Base-by-base conservation (phyloP, 2,329 filamentous ascomycete species). In the Ceratocystiopsis sp. region DNA sequence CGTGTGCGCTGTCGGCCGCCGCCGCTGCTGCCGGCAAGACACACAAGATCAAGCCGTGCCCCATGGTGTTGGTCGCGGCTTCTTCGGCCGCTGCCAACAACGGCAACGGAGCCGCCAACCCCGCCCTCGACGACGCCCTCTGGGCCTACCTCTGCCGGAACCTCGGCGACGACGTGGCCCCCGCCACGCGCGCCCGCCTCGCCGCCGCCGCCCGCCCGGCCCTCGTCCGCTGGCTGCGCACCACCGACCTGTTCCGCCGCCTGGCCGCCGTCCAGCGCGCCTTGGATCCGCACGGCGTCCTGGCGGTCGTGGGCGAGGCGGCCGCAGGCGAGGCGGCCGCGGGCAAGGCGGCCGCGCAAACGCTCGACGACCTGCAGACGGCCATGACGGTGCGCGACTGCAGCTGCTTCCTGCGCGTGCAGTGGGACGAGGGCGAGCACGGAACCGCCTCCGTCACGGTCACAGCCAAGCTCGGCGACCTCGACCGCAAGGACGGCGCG, bases 301-400 rank as follows among this genome's bases (percentile, higher is more conserved):
- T 50, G 11, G 17, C 36, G 3, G 7, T 29, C 19, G 21, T 29
- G 25, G 25, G 25, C 25, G 25, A 29, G 5, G 25, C 2, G 25
- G 25, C 25, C 25, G 9, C 4, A 4, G 25, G 25, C n/a, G 38
- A 16, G 11, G 17, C 36, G 3, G 7, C 19, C 19, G 21, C 10
- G 25, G 25, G 25, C 25, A 8, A 29, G 5, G 25, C 2, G 25
- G 25, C 25, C 25, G 9, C 4, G 25, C 29, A 13, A 12, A 19
- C n/a, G 15, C 59, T 68, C 34, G 55, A 61, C 12, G 62, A 69
- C 25, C 76, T 82, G 47, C 68, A 72, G 13, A 64, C 83, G 8
- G 80, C 81, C 44, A 89, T 89, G 83, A 87, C 84, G 4, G 58
- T 91, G 50, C 67, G 84, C 41, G 84, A 91, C 62, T 86, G 83